Base-by-base conservation (phyloP, 179 eudicot species). In the Beta corolliflora region DNA sequence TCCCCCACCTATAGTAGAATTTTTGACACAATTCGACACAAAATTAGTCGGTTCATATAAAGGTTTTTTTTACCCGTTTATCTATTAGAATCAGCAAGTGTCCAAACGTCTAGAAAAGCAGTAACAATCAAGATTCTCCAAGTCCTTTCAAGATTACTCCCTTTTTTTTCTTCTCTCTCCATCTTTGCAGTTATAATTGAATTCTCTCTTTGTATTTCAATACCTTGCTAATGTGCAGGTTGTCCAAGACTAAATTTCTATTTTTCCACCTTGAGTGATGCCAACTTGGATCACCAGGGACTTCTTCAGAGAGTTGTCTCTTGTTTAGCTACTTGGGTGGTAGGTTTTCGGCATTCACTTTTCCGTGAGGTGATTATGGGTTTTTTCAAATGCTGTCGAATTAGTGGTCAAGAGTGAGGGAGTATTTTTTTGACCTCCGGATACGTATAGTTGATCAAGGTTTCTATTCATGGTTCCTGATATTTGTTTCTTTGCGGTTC, bases 251-350 rank as follows among this genome's bases (percentile, higher is more conserved):
- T 92, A 75, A 94, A 90, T 87, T 84, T 92, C 45, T 90, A 80
- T 86, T 83, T 92, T 76, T 97, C 98, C 19, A 89, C 87, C 75
- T 21, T 88, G 76, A 91, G 86, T 85, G 95, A 94, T 90, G 92
- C 98, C 52, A 91, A 88, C 85, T 80, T 91, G 87, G 98, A 92
- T 79, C 93, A 94, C 85, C 95, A 92, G 73, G 89, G 94, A 68
- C 90, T 94, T 77, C 87, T 83, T 58, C 90, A 92, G 68, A 94
- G 98, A 94, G 92, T 78, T 76, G 89, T 83, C 65, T 68, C 69
- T 67, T 66, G 45, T 60, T 36, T 76, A 48, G 76, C 48, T 74
- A 54, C 58, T 14, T 18, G 53, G 53, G 61, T 41, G 9, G 50
- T 68, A 36, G 72, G 50, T 3, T 8, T 31, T 25, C 15, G 23